Evolutionary conservation across 345 rosid genomes (phyloP), one percentile per base, ranked within the genome.

Genomic region (Brassica incana): DNA sequence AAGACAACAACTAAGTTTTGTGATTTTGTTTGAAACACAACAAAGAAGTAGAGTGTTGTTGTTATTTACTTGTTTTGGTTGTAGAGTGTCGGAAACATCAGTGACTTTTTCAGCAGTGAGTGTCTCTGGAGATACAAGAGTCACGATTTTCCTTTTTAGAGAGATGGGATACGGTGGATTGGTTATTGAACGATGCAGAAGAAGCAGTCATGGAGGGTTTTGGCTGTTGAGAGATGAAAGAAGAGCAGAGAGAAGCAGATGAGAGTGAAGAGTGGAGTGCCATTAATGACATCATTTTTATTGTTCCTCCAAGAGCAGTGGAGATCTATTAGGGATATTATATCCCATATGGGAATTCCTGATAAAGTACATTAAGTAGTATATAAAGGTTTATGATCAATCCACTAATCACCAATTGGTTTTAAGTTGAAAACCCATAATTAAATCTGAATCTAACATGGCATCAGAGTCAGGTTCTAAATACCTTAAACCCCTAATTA

Each of bases 41-140:
- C 67, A 48, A 36, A 7, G 66, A 40, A 35, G 71, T 27, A 38
- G 9, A 52, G 3, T 68, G 35, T 50, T 64, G 16, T 77, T 72
- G 4, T 77, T 25, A 6, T 43, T 1, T 2, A 86, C 86, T 84
- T 78, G 67, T 30, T 64, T 77, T 83, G 35, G 81, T 83, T 70
- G 67, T 74, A 76, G 71, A 67, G 75, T 52, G 65, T 74, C 66
- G 2, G 86, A 71, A 45, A 27, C 5, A 3, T 75, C 77, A 9
- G 43, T 27, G 30, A 27, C 30, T 27, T 27, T 27, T 67, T 6
- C 36, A 82, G 0, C 78, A 6, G 87, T 43, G 67, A 87, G 76
- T 2, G 90, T 38, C 77, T 84, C 90, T 2, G 91, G 82, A 5
- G 88, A 85, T 9, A 88, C 91, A 10, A 79, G 77, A 65, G 84